Evolutionary conservation across 768 basidiomycete genomes (phyloP).

Genomic region (Xerocomus potaroensis): DNA sequence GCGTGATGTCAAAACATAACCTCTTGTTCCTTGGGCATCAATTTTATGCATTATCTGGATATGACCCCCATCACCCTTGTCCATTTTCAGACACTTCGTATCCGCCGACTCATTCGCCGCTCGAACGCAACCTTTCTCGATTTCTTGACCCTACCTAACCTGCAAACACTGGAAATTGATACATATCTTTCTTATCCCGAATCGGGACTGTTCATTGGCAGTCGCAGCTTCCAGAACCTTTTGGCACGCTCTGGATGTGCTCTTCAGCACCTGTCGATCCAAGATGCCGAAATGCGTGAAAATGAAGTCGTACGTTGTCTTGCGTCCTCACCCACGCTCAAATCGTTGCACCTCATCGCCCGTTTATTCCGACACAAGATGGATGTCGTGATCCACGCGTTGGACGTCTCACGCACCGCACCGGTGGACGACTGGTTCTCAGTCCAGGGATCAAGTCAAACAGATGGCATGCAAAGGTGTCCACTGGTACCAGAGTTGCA

Average conservation of each 20-base stretch:
- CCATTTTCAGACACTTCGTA: constrained; percentile 12
- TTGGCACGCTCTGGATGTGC: constrained; percentile 13
- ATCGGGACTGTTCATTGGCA: constrained; percentile 5
- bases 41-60: neutral
- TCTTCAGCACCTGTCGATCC: constrained; percentile 13
- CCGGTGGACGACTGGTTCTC: neutral
- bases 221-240: constrained; percentile 10
- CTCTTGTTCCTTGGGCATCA: constrained; percentile 15
- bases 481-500: constrained; percentile 7
- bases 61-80: constrained; percentile 7
- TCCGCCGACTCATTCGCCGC: constrained; percentile 5
- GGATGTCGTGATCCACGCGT: neutral
- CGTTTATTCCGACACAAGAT: constrained; percentile 13
- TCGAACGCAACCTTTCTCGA: constrained; percentile 5
- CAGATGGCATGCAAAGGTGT: neutral
- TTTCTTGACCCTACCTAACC: constrained; percentile 13
- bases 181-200: neutral
- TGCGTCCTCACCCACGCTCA: constrained; percentile 7
- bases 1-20: constrained; percentile 17
- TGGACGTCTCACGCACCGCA: constrained; percentile 3
- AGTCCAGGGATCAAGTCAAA: neutral
- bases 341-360: constrained; percentile 10
- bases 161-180: constrained; percentile 18
- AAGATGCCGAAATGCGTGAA: constrained; percentile 8
- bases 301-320: constrained; percentile 21